Evolutionary conservation across 2,329 filamentous ascomycete species (phyloP).

Genomic region (Volutella citrinella): DNA sequence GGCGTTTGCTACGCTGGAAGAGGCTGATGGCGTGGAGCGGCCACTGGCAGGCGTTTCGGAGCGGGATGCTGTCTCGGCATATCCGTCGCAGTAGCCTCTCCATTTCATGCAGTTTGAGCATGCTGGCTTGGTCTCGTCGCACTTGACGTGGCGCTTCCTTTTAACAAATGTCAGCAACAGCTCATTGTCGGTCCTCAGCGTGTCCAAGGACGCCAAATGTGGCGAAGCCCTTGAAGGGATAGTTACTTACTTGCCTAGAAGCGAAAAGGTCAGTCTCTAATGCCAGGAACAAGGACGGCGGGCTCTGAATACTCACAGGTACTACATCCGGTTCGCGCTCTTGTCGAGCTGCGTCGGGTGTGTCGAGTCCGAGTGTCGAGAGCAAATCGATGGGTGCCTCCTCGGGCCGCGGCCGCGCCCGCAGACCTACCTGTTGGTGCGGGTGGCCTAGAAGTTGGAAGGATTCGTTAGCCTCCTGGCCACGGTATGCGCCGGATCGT

Average conservation of each 20-base stretch:
- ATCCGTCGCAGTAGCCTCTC: slow-evolving; percentile 38
- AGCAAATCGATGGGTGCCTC: slow-evolving; percentile 35
- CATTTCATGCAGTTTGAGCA: slow-evolving; percentile 41
- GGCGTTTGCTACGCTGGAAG: slow-evolving; percentile 16
- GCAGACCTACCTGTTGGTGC: slow-evolving; percentile 14
- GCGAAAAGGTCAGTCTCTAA: slow-evolving; percentile 3
- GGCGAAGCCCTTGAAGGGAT: neutral
- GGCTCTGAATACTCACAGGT: slow-evolving; percentile 34
- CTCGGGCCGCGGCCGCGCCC: slow-evolving; percentile 16
- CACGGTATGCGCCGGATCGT: too few relatives aligned
- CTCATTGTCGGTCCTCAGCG: neutral
- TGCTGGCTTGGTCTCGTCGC: slow-evolving; percentile 39
- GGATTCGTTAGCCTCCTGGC: too few relatives aligned
- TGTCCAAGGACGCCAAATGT: neutral
- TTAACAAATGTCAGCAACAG: slow-evolving; percentile 9
- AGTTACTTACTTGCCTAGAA: slow-evolving; percentile 32
- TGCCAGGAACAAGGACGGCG: neutral
- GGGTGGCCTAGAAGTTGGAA: slow-evolving; percentile 13
- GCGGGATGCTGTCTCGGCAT: slow-evolving; percentile 18
- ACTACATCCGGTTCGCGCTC: slow-evolving; percentile 35
- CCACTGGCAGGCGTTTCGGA: slow-evolving; percentile 5
- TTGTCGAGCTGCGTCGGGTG: slow-evolving; percentile 36
- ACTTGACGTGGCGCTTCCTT: slow-evolving; percentile 42
- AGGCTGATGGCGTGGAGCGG: slow-evolving; percentile 12
- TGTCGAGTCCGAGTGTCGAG: slow-evolving; percentile 36